Base-by-base conservation (phyloP, 345 rosid genomes). In the Eucalyptus rudis region DNA sequence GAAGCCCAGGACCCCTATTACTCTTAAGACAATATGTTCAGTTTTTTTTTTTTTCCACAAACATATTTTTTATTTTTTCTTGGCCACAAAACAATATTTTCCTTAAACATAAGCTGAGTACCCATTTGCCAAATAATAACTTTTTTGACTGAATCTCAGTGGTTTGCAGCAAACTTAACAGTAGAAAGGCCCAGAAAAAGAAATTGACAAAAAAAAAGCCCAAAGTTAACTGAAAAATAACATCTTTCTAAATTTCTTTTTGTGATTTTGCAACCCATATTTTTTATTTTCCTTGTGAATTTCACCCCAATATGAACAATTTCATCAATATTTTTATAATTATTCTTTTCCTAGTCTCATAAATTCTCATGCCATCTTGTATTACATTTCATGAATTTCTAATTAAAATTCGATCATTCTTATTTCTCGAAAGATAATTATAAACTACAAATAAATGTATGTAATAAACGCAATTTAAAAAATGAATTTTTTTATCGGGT, bases 281-380 rank as follows among this genome's bases (percentile, higher is more conserved):
- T n/a, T 64, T 71, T 33, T 10, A 20, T 71, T 33, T 33, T 40
- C 13, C 20, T 76, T 76, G 43, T 10, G 27, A 76, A 40, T 76
- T 36, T 36, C 29, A 52, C 1, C 8, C 4, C 7, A 0, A 76
- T 11, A 20, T 20, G 24, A 13, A 76, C 2, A 76, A 6, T 76
- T 36, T 11, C 27, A 12, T 76, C 7, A 22, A 10, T 76, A 19
- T 40, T 76, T 36, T 20, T 76, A 36, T 10, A 76, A 76, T 76
- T 4, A 12, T 76, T 47, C 1, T 76, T 76, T 76, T 16, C 29
- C 24, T 1, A 2, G 0, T 12, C 25, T 36, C 15, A 76, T 20
- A 20, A 36, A 36, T 76, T 36, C 1, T 7, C 36, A n/a, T 64
- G 7, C 3, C 0, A 64, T 8, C 9, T 0, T n/a, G 0, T 1